These are phyloP conservation scores for Monilinia aucupariae DNA, from an alignment of 2,329 filamentous ascomycete genomes.

Conservation along the genomic window DNA sequence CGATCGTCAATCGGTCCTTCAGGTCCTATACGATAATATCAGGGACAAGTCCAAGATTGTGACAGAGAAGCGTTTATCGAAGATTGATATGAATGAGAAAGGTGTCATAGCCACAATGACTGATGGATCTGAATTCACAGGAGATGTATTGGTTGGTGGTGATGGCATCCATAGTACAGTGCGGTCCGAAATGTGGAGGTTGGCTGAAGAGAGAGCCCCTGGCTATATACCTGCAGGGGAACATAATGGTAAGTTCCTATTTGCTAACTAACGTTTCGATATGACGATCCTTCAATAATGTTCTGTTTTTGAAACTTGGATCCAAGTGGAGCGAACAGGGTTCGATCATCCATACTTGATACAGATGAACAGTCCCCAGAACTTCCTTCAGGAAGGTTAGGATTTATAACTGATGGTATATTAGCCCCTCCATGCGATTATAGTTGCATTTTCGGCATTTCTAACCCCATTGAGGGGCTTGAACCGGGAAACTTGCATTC, in stretches of 20 bases:
- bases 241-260: conserved; percentile 13
- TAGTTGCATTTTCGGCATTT: conserved; percentile 25
- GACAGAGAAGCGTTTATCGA: conserved; percentile 11
- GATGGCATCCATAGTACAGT: conserved; percentile 21
- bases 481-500: conserved; percentile 16
- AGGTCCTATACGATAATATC: conserved; percentile 33
- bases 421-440: conserved; percentile 17
- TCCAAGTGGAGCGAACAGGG: neutral
- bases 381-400: no score
- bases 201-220: conserved; percentile 26
- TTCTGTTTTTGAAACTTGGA: neutral
- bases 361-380: neutral
- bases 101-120: conserved; percentile 10
- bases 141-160: conserved; percentile 18
- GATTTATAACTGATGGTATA: neutral
- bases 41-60: conserved; percentile 17
- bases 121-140: conserved; percentile 15
- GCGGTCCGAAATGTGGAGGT: conserved; percentile 31
- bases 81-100: conserved; percentile 10
- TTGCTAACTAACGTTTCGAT: neutral
- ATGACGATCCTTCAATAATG: neutral
- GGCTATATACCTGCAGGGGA: conserved; percentile 7
- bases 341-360: neutral
- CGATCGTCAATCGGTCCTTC: conserved; percentile 37
- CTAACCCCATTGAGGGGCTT: conserved; percentile 15